Evolutionary conservation across 148 eudicot species (phyloP), one percentile per base, ranked within the genome.

Genomic region (Polygonum maritimum): DNA sequence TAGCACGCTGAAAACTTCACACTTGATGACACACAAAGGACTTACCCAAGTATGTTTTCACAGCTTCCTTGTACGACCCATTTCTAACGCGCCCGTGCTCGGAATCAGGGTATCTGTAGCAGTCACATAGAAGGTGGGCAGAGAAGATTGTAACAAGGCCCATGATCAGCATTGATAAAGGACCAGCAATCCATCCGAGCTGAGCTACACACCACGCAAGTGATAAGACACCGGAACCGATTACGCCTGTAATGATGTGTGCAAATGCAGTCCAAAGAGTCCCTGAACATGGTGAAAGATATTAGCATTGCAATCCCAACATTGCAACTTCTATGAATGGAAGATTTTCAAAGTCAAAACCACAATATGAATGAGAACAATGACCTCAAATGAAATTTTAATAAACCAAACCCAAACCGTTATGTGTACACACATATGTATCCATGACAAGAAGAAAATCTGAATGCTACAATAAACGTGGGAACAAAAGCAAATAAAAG

Each of bases 161-260:
- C 62, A 84, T 78, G 39, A 81, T 33, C 36, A 81, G n/a, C 74
- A 81, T 81, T 13, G 80, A 41, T 3, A 79, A 3, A 1, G 84
- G 84, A 39, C 83, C 84, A 21, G 78, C 83, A 60, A 84, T 57
- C 86, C 84, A 84, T 12, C 84, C 86, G 22, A 84, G 69, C 71
- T 83, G 85, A 70, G 85, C 83, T 71, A 73, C 48, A 67, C 82
- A 74, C 85, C 85, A 83, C 41, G 82, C 80, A 38, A 83, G 78
- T 3, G 85, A 83, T 51, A 83, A 76, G 21, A 80, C 85, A 12
- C 83, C 83, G 11, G 85, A 73, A 7, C 83, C 85, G 45, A 83
- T 80, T 11, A 83, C 83, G 26, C 83, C 85, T 22, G 85, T 83
- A 60, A 83, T 80, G 48, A 83, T 78, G 58, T 83, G 85, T 0